Base-by-base conservation (phyloP, 2,329 filamentous ascomycete genomes). In the Fusarium secorum region DNA sequence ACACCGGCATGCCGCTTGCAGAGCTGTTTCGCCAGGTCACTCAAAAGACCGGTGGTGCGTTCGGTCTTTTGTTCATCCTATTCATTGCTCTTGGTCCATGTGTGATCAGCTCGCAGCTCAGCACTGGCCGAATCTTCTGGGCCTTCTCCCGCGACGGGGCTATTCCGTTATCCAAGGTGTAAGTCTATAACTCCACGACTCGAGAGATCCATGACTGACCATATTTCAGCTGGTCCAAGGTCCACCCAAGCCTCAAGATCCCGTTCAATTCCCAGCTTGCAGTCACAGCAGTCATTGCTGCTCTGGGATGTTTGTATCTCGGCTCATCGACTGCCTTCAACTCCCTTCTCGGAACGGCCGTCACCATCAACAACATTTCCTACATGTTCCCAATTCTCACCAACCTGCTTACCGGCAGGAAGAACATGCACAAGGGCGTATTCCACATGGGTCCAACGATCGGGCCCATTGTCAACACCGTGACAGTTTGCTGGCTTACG, bases 11-110 rank as follows among this genome's bases (percentile, higher is more conserved):
- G n/a, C 62, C 62, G 1, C 49, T 64, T 6, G 39, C 62, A 2
- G 62, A 64, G n/a, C 60, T 64, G 0, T 64, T 64, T 13, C 59
- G 26, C 2, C 62, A 64, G 7, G 62, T 64, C 10, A 64, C 62
- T 1, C 28, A 39, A 2, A 64, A 38, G 15, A 28, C 24, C 1
- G 60, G 62, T 0, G 62, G 62, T 3, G 62, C 62, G 0, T 64
- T 64, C 4, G 62, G 62, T 9, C 62, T 64, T 0, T 4, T 46
- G 0, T 64, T 64, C 3, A 41, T 64, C 1, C 42, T 64, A 0
- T 39, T 64, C 5, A 18, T 64, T 0, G 62, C 61, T 4, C 59
- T 64, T 1, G 61, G 61, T 1, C 62, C 62, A 0, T 64, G 62
- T 3, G 49, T 64, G 0, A n/a, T 64, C 3, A 64, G 62, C 36